Base-by-base conservation (phyloP, 2,329 filamentous ascomycete genomes). In the Aureobasidium mangrovei region DNA sequence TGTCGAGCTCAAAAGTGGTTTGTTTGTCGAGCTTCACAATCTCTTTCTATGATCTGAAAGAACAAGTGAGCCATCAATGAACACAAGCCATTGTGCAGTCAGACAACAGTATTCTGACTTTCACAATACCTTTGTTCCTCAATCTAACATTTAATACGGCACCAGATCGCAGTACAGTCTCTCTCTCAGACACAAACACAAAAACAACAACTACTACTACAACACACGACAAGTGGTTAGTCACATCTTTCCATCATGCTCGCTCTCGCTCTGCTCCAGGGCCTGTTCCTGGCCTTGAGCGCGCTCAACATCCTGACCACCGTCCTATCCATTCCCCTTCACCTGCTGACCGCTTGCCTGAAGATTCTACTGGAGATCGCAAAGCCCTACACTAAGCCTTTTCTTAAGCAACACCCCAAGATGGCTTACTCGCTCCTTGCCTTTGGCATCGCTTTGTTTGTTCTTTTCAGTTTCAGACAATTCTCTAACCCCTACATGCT, bases 401-500 rank as follows among this genome's bases (percentile, higher is more conserved):
- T 42, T 31, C 7, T 53, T 31, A 53, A 38, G 24, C 33, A 43
- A 4, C 7, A 43, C 40, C 39, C 49, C 26, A 38, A 44, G n/a
- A 53, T 44, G 49, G 10, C 49, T 24, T 53, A 43, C 32, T 43
- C 31, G 9, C 7, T 44, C 9, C 24, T 43, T 24, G 7, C 27
- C 26, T 38, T 53, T 10, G 27, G 28, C 9, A n/a, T 44, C 10
- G 40, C 40, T 32, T 38, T 53, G 49, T 53, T 24, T 9, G 49
- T 53, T 31, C 44, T 36, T 27, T 12, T 24, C 24, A 31, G 43
- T 31, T 53, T 26, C 26, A 32, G 31, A 39, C 36, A 36, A 12
- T 44, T 44, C 49, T 36, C 49, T 26, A 53, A 43, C 40, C 5
- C 7, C 8, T 53, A 29, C 33, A 44, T 53, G 49, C 44, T 52